Conservation (phyloP, 768 basidiomycete genomes). For the Podaxis sp. region DNA sequence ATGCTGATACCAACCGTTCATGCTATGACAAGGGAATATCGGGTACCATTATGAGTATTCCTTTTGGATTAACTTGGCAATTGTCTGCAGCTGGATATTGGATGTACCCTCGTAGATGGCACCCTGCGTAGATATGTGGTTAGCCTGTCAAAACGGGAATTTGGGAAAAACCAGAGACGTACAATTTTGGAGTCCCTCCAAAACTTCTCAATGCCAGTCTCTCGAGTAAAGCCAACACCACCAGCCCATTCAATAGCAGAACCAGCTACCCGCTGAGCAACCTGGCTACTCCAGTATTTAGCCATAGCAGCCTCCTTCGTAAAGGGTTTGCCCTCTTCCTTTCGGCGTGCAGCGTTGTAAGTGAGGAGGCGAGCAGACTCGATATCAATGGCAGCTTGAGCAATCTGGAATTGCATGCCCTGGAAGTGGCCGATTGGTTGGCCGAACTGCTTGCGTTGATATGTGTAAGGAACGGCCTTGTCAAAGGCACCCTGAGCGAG, state of each 20-base stretch:
- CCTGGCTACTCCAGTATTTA: slow-evolving; percentile 86
- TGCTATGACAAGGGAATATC: neutral
- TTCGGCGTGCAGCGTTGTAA: slow-evolving; percentile 94
- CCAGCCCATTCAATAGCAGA: slow-evolving; percentile 96
- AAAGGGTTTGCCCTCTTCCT: slow-evolving; percentile 86
- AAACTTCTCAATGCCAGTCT: slow-evolving; percentile 94
- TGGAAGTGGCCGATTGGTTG: slow-evolving; percentile 94
- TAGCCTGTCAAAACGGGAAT: neutral
- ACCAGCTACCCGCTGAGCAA: slow-evolving; percentile 87
- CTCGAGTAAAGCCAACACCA: slow-evolving; percentile 88
- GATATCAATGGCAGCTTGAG: slow-evolving; percentile 85
- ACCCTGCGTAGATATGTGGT: slow-evolving; percentile 45
- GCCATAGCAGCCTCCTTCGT: slow-evolving; percentile 98
- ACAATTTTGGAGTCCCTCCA: slow-evolving; percentile 98
- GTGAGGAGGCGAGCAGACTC: slow-evolving; percentile 88
- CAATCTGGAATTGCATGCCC: slow-evolving; percentile 94
- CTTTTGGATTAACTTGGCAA: slow-evolving; percentile 89
- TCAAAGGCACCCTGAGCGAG: slow-evolving; percentile 97
- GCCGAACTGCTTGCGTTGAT: slow-evolving; percentile 92
- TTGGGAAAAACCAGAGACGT: slow-evolving; percentile 28
- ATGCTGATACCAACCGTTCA: neutral
- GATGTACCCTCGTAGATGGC: slow-evolving; percentile 94
- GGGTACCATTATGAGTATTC: slow-evolving; percentile 57
- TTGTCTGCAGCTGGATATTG: slow-evolving; percentile 98
- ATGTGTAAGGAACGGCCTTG: slow-evolving; percentile 93